Evolutionary conservation across 2,329 filamentous ascomycete species (phyloP).

Genomic region (Ambrosiella xylebori): DNA sequence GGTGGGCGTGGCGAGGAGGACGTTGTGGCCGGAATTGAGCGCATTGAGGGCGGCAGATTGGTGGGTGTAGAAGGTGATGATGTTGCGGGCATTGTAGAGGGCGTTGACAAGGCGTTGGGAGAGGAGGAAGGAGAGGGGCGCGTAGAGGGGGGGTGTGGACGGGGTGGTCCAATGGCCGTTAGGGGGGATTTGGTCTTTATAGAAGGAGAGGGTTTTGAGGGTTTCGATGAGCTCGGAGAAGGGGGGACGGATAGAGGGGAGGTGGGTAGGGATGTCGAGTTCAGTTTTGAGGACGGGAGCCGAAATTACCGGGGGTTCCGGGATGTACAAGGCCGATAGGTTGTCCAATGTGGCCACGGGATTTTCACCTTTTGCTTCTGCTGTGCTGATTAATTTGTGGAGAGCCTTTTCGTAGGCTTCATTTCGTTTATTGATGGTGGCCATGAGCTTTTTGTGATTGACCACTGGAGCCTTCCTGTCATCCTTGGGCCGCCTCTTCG

Average conservation of each 20-base stretch:
- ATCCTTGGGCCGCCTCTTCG: constrained; percentile 89
- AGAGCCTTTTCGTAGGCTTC: constrained; percentile 64
- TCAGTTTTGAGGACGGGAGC: neutral
- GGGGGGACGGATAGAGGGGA: constrained; percentile 62
- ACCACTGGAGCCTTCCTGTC: constrained; percentile 20
- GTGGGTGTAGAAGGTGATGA: constrained; percentile 74
- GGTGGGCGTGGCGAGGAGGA: constrained; percentile 87
- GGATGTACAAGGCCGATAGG: constrained; percentile 43
- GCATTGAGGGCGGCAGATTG: constrained; percentile 89
- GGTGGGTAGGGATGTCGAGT: constrained; percentile 44
- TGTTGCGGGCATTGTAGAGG: constrained; percentile 77
- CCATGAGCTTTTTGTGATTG: constrained; percentile 6
- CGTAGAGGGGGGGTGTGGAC: constrained; percentile 63
- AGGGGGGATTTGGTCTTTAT: constrained; percentile 80
- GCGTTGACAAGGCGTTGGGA: constrained; percentile 93
- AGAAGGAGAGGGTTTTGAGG: constrained; percentile 70
- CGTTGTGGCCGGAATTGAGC: constrained; percentile 62
- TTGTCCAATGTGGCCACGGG: constrained; percentile 47
- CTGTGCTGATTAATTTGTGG: constrained; percentile 59
- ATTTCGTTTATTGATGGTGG: constrained; percentile 75
- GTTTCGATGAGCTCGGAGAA: constrained; percentile 76
- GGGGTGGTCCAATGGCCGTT: constrained; percentile 87
- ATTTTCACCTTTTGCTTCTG: constrained; percentile 45
- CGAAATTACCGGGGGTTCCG: constrained; percentile 5
- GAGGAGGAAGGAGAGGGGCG: constrained; percentile 67